Base-by-base conservation (phyloP, 2,329 filamentous ascomycete genomes). In the Sclerotinia trifoliorum region DNA sequence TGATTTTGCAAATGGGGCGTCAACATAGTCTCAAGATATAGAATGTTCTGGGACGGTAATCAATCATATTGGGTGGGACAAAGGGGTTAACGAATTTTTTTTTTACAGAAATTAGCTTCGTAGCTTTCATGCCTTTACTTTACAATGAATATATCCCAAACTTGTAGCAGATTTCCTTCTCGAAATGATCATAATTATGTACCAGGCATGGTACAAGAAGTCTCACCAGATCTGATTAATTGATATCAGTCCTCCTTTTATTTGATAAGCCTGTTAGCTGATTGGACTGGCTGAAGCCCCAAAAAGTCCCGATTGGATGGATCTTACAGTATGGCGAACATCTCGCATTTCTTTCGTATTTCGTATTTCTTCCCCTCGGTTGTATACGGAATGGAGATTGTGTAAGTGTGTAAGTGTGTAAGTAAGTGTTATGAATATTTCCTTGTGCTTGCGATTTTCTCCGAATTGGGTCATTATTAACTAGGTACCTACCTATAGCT, bases 21-120 rank as follows among this genome's bases (percentile, higher is more conserved):
- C 42, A 54, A 56, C 49, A 67, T 55, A 17, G n/a, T 67, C 35
- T 63, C 35, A 54, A 56, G 63, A 62, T 58, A 48, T n/a, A 66
- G 17, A 64, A 64, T 70, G 44, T 69, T 54, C 63, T 56, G 69
- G 57, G 54, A 44, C 48, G 67, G 46, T 44, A 60, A 58, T 61
- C 8, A 35, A 29, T 29, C 55, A 52, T 29, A 51, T 49, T 13
- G 29, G 29, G 29, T 35, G 65, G 56, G 60, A 29, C 8, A 46
- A 29, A 11, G 32, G 29, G 29, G 32, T n/a, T 39, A 51, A 46
- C 29, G 48, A 51, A 39, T 32, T 29, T 29, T 29, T 17, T 62
- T 62, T 60, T 62, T 46, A 21, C 26, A 26, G 60, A 39, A 49
- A 39, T 51, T 51, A 24, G 49, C 29, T 29, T 42, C 39, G 15